Evolutionary conservation across 2,329 filamentous ascomycete species (phyloP), one percentile per base, ranked within the genome.

Genomic region (Tolypocladium nubicola): DNA sequence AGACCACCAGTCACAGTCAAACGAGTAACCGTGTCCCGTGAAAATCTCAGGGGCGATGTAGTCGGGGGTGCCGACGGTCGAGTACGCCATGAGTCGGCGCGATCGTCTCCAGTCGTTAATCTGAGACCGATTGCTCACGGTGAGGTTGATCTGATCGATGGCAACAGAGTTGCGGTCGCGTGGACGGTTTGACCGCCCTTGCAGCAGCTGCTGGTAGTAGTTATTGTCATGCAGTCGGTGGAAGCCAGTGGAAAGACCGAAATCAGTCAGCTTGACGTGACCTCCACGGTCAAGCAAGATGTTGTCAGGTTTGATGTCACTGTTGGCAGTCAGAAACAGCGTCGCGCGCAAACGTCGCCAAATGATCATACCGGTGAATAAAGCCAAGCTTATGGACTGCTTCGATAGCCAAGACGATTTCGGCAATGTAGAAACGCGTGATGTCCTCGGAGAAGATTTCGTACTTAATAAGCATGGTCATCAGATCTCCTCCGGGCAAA

Each of bases 401-500:
- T 70, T 99, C 94, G 64, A 99, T 97, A n/a, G 94, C 94, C 69
- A 97, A 82, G 30, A 96, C 90, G 66, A 97, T 93, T 73, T 99
- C 93, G 30, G 94, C 94, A 84, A 99, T 99, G 75, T 99, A 99
- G 75, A 99, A 99, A 21, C 94, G 86, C 37, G 94, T 99, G 64
- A 99, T 97, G 65, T 99, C 94, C 72, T 97, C 93, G 0, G 91
- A 96, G 73, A 99, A 99, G 71, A 99, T 97, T 72, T 99, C 94
- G 69, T 99, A 99, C 80, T 97, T 99, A 78, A 99, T 99, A 65
- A 99, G 80, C 94, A 99, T 99, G 4, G 94, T 99, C 94, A 99
- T 99, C 71, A 99, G 75, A 76, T 99, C 94, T 73, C 94, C 94
- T 73, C 94, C 94, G 9, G 94, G 94, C 72, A 99, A 82, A 75